Percentiles rank a stretch among this genome's conserved stretches.
Conservation (phyloP, 2,329 filamentous ascomycete genomes). For the Aspergillus unguis region DNA sequence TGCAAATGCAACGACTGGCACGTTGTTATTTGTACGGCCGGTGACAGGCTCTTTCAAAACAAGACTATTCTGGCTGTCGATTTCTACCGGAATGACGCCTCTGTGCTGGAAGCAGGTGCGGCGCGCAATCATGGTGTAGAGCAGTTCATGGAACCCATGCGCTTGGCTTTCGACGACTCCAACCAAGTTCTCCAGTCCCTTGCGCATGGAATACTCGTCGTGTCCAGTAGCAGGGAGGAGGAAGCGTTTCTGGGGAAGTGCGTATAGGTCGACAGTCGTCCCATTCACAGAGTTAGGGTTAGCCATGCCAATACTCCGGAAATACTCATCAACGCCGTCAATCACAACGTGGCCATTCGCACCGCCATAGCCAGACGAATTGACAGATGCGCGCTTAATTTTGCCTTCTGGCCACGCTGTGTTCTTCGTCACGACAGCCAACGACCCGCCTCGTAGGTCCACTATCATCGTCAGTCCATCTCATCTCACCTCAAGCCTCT, state of each 20-base stretch:
- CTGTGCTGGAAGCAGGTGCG: neutral
- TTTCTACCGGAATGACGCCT: neutral
- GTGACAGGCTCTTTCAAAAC: neutral
- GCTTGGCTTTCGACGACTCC: neutral
- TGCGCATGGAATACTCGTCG: neutral
- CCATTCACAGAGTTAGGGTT: no score
- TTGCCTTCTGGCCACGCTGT: neutral
- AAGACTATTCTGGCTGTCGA: no score
- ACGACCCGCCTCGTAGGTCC: constrained; percentile 1
- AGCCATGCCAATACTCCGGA: neutral
- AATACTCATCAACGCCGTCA: neutral
- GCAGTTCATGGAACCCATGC: neutral
- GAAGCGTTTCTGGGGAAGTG: neutral
- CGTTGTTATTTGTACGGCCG: neutral
- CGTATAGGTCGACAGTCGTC: no score
- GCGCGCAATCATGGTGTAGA: neutral
- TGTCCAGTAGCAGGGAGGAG: neutral
- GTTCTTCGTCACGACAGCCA: neutral
- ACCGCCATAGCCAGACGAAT: constrained; percentile 21
- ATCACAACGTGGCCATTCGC: constrained; percentile 13
- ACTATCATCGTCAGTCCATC: neutral
- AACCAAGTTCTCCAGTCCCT: neutral
- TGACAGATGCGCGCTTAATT: constrained; percentile 10
- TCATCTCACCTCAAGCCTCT: neutral
- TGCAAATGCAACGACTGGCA: neutral